Percentiles rank a stretch among this genome's conserved stretches.
Conservation (phyloP, 164 flowering plant genomes). For the grape (Vitis vinifera) region DNA sequence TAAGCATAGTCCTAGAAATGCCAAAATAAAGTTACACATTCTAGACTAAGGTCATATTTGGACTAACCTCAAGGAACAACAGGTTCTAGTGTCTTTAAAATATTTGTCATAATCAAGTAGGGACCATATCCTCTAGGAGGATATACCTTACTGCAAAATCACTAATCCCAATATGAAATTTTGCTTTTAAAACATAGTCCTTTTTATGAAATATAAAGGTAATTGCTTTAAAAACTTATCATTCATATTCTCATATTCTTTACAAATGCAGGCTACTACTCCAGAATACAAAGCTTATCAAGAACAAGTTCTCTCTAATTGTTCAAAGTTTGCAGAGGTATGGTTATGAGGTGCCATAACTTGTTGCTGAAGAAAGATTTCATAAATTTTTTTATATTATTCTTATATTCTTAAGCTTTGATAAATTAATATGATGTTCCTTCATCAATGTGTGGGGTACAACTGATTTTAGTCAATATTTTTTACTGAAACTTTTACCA, state of each 20-base stretch:
- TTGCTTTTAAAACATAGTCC: neutral
- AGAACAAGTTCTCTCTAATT: conserved; percentile 91
- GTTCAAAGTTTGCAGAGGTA: conserved; percentile 90
- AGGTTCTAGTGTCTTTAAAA: too few species aligned
- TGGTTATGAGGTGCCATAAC: too few species aligned
- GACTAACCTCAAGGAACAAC: too few species aligned
- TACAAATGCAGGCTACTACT: conserved; percentile 71
- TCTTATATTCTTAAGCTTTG: too few species aligned
- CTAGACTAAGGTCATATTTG: too few species aligned
- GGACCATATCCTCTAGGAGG: too few species aligned
- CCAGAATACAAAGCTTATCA: conserved; percentile 94
- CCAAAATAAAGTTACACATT: too few species aligned
- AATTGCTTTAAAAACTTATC: neutral
- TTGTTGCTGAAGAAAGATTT: neutral
- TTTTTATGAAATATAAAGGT: neutral
- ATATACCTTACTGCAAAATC: too few species aligned
- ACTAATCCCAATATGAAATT: too few species aligned
- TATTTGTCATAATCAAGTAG: too few species aligned
- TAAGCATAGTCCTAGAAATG: too few species aligned
- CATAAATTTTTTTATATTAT: neutral
- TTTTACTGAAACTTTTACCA: neutral
- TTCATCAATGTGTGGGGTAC: neutral
- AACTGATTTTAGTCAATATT: neutral
- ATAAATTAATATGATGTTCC: neutral
- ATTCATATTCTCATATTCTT: neutral